Base-by-base conservation (phyloP, 805 yeast species). In the Alloascoidea africana region DNA sequence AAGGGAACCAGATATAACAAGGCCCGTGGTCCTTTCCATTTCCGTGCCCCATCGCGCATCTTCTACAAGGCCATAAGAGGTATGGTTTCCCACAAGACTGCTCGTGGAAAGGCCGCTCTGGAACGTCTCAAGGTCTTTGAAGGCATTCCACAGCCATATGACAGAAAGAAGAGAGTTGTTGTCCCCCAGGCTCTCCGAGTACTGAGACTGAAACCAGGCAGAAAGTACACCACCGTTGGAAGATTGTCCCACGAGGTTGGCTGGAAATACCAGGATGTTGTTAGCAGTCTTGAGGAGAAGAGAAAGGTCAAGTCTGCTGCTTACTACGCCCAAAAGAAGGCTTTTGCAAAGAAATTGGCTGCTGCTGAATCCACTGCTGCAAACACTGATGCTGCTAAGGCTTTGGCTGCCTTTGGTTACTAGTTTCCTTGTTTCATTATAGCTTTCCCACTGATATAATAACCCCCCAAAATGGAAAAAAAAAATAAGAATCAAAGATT, bases 31-130 rank as follows among this genome's bases (percentile, higher is more conserved):
- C 97, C 97, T 62, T 91, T 89, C 96, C 99, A 91, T 69, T 91
- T 91, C 95, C 91, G 97, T 73, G 99, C 99, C 49, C 99, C 99
- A 68, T 87, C 97, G 49, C 86, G 97, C 74, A 89, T 91, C 71
- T 86, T 91, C 72, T 87, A 87, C 93, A 91, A 91, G 82, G 96
- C 99, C 62, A 70, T 91, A 66, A 83, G 95, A 66, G 99, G 99
- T 73, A 91, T 91, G 99, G 73, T 91, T 60, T 73, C 96, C 65
- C 97, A 91, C 87, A 91, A 91, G 86, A 91, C 98, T 55, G 91
- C 97, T 58, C 91, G 97, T 73, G 99, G 99, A 71, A 82, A 84
- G 76, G 97, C 97, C 64, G 99, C 99, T 59, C 70, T 91, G 63
- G 97, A 87, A 76, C 87, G 96, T 74, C 83, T 91, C 60, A 85